Percentiles rank a stretch among this genome's conserved stretches.
Evolutionary conservation across 1,284 basidiomycete species (phyloP).

Genomic region (Trichosporon faecale): DNA sequence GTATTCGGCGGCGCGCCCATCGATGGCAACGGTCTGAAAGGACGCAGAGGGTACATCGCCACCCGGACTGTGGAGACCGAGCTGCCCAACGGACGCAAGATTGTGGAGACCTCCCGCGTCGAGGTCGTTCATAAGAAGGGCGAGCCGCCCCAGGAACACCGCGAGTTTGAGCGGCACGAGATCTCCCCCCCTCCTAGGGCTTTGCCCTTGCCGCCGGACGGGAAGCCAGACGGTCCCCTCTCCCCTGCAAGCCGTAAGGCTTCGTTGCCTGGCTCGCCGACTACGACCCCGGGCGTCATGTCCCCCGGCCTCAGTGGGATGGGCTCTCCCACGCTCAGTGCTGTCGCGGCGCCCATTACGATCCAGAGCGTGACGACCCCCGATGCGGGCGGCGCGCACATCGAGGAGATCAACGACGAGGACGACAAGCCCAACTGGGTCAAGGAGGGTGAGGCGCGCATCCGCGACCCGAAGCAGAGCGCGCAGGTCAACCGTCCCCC

Average conservation of each 20-base stretch:
- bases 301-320: neutral
- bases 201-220: neutral
- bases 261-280: neutral
- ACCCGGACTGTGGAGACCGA: slow-evolving; percentile 1
- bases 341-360: neutral
- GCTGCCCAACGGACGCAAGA: neutral
- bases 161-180: neutral
- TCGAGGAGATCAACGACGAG: slow-evolving; percentile 4
- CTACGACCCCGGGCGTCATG: neutral
- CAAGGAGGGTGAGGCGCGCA: neutral
- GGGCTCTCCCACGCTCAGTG: neutral
- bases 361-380: neutral
- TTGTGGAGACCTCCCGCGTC: slow-evolving; percentile 5
- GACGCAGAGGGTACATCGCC: neutral
- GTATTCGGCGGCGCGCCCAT: neutral
- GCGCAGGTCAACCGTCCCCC: slow-evolving; percentile 2
- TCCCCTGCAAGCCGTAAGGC: neutral
- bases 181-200: neutral
- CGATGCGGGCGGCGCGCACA: neutral
- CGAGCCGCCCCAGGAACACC: neutral
- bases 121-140: neutral
- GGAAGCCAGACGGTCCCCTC: neutral
- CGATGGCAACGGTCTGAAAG: neutral
- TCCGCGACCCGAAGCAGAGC: neutral
- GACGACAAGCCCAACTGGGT: neutral